Percentiles rank a stretch among this genome's conserved stretches.
Conservation (phyloP, 495 filamentous ascomycete genomes). For the Elaphomyces granulatus region DNA sequence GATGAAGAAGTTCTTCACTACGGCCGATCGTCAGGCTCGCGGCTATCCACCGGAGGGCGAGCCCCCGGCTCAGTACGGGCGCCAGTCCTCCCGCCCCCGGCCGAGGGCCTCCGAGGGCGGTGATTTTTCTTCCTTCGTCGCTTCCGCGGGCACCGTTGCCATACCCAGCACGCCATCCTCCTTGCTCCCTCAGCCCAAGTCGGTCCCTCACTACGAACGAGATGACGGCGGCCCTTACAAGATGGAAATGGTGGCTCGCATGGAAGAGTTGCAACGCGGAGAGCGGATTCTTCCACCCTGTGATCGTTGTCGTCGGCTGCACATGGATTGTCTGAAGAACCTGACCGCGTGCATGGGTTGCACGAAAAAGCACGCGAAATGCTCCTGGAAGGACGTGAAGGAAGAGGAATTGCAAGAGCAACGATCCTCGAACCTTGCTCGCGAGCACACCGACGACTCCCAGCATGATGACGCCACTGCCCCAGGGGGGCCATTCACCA, state of each 20-base stretch:
- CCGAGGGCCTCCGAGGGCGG: slow-evolving; percentile 27
- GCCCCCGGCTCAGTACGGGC: slow-evolving; percentile 12
- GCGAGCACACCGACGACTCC: slow-evolving; percentile 7
- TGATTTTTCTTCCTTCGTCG: slow-evolving; percentile 21
- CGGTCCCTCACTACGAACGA: slow-evolving; percentile 30
- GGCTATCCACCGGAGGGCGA: slow-evolving; percentile 21
- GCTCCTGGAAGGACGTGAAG: slow-evolving; percentile 63
- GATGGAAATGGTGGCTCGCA: slow-evolving; percentile 52
- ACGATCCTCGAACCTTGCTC: slow-evolving; percentile 3
- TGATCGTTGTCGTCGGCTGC: slow-evolving; percentile 64
- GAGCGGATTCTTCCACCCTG: slow-evolving; percentile 64
- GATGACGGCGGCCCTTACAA: slow-evolving; percentile 50
- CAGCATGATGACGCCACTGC: slow-evolving; percentile 8
- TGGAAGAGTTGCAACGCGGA: slow-evolving; percentile 60
- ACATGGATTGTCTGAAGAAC: slow-evolving; percentile 73
- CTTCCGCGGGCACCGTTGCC: slow-evolving; percentile 30
- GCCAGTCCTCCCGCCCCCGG: slow-evolving; percentile 19
- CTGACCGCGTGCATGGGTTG: slow-evolving; percentile 74
- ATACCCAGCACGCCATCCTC: slow-evolving; percentile 39
- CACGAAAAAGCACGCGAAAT: slow-evolving; percentile 79
- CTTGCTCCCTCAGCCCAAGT: slow-evolving; percentile 35
- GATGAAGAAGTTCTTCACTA: slow-evolving; percentile 44
- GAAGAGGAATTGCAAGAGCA: slow-evolving; percentile 46
- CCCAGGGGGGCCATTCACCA: slow-evolving; percentile 7
- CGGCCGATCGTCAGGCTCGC: slow-evolving; percentile 34